Evolutionary conservation across 2,329 filamentous ascomycete species (phyloP).

Genomic region (Colletotrichum orbiculare): DNA sequence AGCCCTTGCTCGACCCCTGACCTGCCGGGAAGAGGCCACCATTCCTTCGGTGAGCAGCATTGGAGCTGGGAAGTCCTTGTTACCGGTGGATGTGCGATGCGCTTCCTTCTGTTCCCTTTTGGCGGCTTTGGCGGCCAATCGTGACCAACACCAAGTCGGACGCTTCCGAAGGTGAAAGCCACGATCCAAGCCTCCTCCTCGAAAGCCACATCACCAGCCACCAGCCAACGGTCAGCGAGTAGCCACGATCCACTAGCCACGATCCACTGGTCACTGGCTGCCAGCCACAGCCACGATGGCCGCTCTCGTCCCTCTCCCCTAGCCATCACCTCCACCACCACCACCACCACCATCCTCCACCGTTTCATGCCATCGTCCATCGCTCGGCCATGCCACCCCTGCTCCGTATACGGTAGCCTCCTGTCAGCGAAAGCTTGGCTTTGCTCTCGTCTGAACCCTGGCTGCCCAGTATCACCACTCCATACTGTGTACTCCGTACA

Average conservation of each 20-base stretch:
- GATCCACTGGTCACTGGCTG: too few relatives aligned
- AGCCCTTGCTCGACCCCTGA: background rate
- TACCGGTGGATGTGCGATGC: background rate
- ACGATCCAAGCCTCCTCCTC: background rate
- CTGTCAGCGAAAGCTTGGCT: slow-evolving; percentile 36
- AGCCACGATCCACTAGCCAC: background rate
- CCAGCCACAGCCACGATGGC: slow-evolving; percentile 1
- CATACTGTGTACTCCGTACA: too few relatives aligned
- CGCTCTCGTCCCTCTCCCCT: background rate
- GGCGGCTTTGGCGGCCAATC: too few relatives aligned
- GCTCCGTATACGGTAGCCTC: slow-evolving; percentile 24
- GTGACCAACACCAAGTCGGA: background rate
- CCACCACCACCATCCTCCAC: background rate
- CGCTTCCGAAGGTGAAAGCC: slow-evolving; percentile 2
- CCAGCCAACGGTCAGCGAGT: background rate
- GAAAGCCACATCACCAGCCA: background rate
- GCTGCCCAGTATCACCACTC: too few relatives aligned
- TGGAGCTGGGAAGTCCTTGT: slow-evolving; percentile 1
- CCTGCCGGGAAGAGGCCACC: background rate
- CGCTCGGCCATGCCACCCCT: background rate
- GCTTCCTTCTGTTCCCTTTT: background rate
- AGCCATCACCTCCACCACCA: background rate
- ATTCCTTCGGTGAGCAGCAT: background rate
- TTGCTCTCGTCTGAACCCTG: slow-evolving; percentile 27
- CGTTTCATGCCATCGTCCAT: slow-evolving; percentile 26